phyloP scores from a whole-genome alignment of 2,329 filamentous ascomycete genomes.

The Pestalotiopsis sp. region DNA sequence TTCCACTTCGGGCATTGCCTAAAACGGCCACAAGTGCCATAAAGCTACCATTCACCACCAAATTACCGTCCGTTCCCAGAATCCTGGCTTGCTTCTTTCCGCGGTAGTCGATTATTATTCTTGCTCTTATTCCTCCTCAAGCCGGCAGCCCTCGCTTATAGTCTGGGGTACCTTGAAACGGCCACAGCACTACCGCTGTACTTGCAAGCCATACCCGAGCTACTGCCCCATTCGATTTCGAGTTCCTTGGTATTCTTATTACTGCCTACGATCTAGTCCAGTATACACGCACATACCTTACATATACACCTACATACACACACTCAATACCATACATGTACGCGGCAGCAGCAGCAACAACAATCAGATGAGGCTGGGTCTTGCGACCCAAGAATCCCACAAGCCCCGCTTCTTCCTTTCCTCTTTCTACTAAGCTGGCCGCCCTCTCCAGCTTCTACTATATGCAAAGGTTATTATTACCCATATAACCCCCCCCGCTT shows the following conservation, averaged over 20 bases:
- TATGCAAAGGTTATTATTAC: constrained; percentile 41
- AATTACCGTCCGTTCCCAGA: constrained; percentile 34
- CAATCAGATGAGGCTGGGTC: constrained; percentile 38
- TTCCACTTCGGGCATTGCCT: constrained; percentile 44
- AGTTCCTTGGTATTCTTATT: constrained; percentile 18
- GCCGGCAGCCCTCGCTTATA: constrained; percentile 18
- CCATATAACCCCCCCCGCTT: constrained; percentile 21
- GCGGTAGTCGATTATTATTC: constrained; percentile 21
- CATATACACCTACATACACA: background rate
- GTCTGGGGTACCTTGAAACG: constrained; percentile 28
- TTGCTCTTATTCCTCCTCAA: constrained; percentile 16
- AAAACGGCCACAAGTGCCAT: constrained; percentile 36
- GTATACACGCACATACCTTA: background rate
- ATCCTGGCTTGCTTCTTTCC: constrained; percentile 29
- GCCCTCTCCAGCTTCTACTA: constrained; percentile 38
- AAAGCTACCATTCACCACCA: constrained; percentile 31
- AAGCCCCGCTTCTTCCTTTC: constrained; percentile 36
- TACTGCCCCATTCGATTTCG: constrained; percentile 14
- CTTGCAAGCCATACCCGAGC: constrained; percentile 19
- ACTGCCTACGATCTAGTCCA: constrained; percentile 19
- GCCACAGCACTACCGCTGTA: constrained; percentile 28
- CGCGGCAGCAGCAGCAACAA: constrained; percentile 34
- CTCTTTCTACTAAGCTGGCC: constrained; percentile 37
- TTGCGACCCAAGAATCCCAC: constrained; percentile 36
- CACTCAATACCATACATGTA: constrained; percentile 27